Base-by-base conservation (phyloP, 1,284 basidiomycete species). In the Schizopora paradoxa region DNA sequence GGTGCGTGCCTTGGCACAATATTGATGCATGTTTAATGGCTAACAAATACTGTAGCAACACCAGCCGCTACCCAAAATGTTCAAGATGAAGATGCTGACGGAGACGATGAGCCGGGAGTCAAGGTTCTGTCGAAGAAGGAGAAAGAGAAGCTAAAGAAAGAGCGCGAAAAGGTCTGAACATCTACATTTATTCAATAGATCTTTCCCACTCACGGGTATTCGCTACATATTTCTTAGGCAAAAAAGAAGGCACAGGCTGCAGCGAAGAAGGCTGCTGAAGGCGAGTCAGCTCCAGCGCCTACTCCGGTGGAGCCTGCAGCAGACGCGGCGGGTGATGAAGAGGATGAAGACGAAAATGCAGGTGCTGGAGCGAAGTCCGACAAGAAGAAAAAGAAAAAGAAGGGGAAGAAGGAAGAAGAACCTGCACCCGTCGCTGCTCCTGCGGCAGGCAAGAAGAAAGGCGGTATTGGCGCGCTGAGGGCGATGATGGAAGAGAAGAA, bases 161-260 rank as follows among this genome's bases (percentile, higher is more conserved):
- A 95, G 66, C 79, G 80, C 48, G 91, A 95, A 69, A 94, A 94
- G 82, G 90, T 83, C 41, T 27, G 61, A 53, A 26, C 32, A 35
- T 6, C 25, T 46, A 45, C 43, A 43, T 7, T 35, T 38, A 41
- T 31, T 25, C 27, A 16, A 35, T 38, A 46, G 21, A 21, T 25
- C 41, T 13, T 32, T 21, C 35, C 45, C 32, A n/a, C 22, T 43
- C 39, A 36, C 28, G 6, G 8, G 4, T 29, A 11, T 18, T 36
- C 48, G 16, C 33, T 45, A 28, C 48, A 48, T 38, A 31, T 45
- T 54, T 50, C 46, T 38, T 60, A 93, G 90, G 91, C 89, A 0
- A 95, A 93, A 75, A 97, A 95, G 72, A 95, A 95, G 64, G 90
- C 87, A 7, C 90, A 93, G 64, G 86, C 86, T 13, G 89, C 86